Evolutionary conservation across 1,284 basidiomycete species (phyloP), one percentile per base, ranked within the genome.

Genomic region (Ceratobasidium papillatum): DNA sequence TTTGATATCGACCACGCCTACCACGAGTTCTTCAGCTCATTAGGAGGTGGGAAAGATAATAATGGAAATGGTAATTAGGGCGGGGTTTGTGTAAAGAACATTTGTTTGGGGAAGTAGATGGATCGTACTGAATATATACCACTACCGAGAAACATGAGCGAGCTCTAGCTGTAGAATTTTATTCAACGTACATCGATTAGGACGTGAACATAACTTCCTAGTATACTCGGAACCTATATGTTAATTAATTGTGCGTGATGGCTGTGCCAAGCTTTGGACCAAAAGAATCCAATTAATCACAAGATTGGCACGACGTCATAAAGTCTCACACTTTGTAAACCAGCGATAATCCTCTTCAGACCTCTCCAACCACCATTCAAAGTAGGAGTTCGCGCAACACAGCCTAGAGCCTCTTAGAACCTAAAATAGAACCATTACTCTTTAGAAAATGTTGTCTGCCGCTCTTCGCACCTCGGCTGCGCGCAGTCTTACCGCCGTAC

Each of bases 1-100:
- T 99, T 99, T 80, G 98, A 99, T 80, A 94, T 99, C 64, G 97
- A 99, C 79, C 91, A 96, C 78, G 96, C 97, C 0, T 99, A 99
- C 81, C 92, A 93, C 17, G 96, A 98, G 82, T 99, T 96, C 85
- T 98, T 97, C 87, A 86, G 93, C 47, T 95, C 94, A 79, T 82
- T 97, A 74, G 89, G 90, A 75, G 85, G 85, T 7, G 75, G 79
- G 41, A 81, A 81, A 59, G 78, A 78, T 36, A 80, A 61, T n/a
- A 38, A 19, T 19, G 36, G 59, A 45, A 43, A 62, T 36, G 54
- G 63, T 17, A 41, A 61, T 3, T 75, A 59, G 68, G n/a, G n/a
- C n/a, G n/a, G n/a, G n/a, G n/a, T n/a, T n/a, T n/a, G n/a, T n/a
- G n/a, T n/a, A n/a, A n/a, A n/a, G n/a, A n/a, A n/a, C n/a, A n/a